Base-by-base conservation (phyloP, 2,329 filamentous ascomycete species). In the Fusarium nanum region DNA sequence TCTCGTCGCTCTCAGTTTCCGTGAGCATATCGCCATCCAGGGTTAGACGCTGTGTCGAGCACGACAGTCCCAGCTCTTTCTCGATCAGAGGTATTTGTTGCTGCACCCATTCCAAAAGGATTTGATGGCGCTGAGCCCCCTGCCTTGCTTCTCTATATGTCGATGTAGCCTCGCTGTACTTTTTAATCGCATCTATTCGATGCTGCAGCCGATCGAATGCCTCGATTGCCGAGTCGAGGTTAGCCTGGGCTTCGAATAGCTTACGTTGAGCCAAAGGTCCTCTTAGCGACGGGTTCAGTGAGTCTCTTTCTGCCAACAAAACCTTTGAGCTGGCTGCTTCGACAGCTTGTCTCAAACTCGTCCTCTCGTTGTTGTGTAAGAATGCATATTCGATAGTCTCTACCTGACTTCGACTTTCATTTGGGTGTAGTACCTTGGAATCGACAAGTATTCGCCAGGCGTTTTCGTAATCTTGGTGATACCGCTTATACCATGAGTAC, bases 261-360 rank as follows among this genome's bases (percentile, higher is more conserved):
- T 57, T 57, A 22, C 52, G 45, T 27, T 67, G 61, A 28, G 62
- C 55, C 20, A 58, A 46, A 8, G 64, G 44, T 11, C 61, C 34
- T 45, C 40, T 61, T 45, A 61, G 27, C 7, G 49, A 53, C n/a
- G 71, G 71, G 20, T 72, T 37, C 16, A 73, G 18, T 10, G 60
- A n/a, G 37, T 73, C 71, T 18, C 71, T 50, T 37, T 74, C 67
- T 8, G 71, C 69, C 9, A 73, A 46, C 22, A 74, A 56, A 18
- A 73, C 47, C 7, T 47, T 54, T 9, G 64, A 63, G n/a, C 67
- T 73, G 22, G 61, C 60, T 8, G 37, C 16, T 46, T 74, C 72
- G 12, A 74, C 59, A 22, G 49, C 61, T 25, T 69, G 54, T 22
- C 59, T 66, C 13, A 61, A 8, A 9, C 9, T 32, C 6, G 37